Conservation (phyloP, 768 basidiomycete genomes). For the Rubroboletus pulcherrimus region DNA sequence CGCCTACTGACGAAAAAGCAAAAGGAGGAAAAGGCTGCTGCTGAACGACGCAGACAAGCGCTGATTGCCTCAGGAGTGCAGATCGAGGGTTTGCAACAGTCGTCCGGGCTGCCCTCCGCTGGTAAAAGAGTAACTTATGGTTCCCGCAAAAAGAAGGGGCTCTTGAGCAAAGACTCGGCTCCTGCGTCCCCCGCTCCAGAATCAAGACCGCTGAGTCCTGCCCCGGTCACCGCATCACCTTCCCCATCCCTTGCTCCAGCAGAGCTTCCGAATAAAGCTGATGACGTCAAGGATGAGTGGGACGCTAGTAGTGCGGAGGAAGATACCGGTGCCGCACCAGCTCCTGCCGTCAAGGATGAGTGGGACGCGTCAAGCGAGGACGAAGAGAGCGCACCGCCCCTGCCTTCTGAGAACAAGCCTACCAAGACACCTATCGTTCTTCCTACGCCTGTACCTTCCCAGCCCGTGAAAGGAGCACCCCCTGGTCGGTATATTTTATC, state of each 20-base stretch:
- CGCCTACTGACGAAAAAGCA: slow-evolving; percentile 95
- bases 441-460: not conserved
- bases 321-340: slow-evolving; percentile 25
- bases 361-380: slow-evolving; percentile 72
- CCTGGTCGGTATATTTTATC: slow-evolving; percentile 11
- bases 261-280: slow-evolving; percentile 22
- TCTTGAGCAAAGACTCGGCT: slow-evolving; percentile 35
- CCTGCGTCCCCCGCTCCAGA: slow-evolving; percentile 47
- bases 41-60: slow-evolving; percentile 87
- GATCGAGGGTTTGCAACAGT: slow-evolving; percentile 83
- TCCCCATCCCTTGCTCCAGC: slow-evolving; percentile 27
- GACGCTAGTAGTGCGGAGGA: slow-evolving; percentile 47
- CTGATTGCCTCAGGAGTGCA: slow-evolving; percentile 85
- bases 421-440: slow-evolving; percentile 4
- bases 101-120: slow-evolving; percentile 36
- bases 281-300: slow-evolving; percentile 51
- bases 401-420: slow-evolving; percentile 13
- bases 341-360: slow-evolving; percentile 43
- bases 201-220: slow-evolving; percentile 49
- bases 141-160: slow-evolving; percentile 75
- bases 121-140: slow-evolving; percentile 79
- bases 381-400: slow-evolving; percentile 36
- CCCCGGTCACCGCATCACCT: slow-evolving; percentile 21
- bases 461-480: slow-evolving; percentile 1
- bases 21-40: slow-evolving; percentile 87